phyloP scores from a whole-genome alignment of 1,139 yeast species.

The Hemisphaericaspora xylanilytica region DNA sequence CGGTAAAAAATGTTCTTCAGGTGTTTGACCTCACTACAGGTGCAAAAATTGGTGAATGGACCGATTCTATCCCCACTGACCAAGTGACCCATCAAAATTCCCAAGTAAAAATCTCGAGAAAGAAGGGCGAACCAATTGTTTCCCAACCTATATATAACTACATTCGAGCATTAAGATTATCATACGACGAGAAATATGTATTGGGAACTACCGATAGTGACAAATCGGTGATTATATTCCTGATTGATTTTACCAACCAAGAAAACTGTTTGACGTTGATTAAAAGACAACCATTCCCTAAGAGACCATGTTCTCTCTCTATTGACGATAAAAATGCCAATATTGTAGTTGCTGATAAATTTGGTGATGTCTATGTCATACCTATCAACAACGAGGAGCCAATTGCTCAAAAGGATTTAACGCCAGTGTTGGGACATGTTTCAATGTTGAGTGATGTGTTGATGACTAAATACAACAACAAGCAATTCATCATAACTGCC shows the following conservation, averaged over 20 bases:
- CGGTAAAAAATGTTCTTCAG: constrained; percentile 56
- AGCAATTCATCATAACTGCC: constrained; percentile 66
- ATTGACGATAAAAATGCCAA: constrained; percentile 49
- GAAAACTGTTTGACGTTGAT: constrained; percentile 45
- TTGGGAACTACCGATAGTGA: constrained; percentile 79
- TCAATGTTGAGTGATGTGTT: constrained; percentile 84
- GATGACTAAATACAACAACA: constrained; percentile 43
- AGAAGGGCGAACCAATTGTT: constrained; percentile 11
- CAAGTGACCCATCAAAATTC: constrained; percentile 31
- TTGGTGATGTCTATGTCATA: constrained; percentile 86
- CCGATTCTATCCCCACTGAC: constrained; percentile 34
- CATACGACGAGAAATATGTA: constrained; percentile 50
- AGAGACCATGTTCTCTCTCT: constrained; percentile 85
- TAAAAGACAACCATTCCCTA: constrained; percentile 78
- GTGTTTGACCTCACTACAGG: constrained; percentile 42
- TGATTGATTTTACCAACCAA: constrained; percentile 28
- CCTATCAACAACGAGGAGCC: constrained; percentile 32
- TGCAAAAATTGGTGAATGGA: constrained; percentile 52
- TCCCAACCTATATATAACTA: constrained; percentile 62
- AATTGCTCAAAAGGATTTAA: constrained; percentile 40
- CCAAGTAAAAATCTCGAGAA: constrained; percentile 35
- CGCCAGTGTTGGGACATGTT: constrained; percentile 90
- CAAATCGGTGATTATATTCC: constrained; percentile 71
- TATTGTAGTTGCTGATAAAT: constrained; percentile 86
- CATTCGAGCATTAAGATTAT: constrained; percentile 57